phyloP scores from a whole-genome alignment of 257 asterid species.

The Solanum sejunctum region DNA sequence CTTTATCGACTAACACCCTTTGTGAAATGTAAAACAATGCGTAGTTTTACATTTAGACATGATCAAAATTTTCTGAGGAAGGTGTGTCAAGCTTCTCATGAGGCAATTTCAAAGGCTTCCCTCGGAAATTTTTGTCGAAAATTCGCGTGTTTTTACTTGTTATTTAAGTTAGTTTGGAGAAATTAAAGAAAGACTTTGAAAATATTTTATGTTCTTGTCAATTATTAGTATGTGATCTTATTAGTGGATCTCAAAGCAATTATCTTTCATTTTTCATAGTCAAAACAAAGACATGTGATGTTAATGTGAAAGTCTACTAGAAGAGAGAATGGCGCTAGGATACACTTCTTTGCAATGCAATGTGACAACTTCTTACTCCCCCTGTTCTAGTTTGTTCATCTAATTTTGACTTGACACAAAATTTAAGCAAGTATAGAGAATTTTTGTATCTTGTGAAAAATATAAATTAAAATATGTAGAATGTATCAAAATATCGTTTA shows the following conservation, averaged over 20 bases:
- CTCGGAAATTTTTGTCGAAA: neutral
- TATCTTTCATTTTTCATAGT: neutral
- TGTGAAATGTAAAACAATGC: neutral
- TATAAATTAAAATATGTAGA: no score
- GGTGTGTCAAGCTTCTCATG: no score
- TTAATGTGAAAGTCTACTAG: neutral
- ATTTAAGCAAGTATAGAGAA: no score
- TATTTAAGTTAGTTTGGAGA: neutral
- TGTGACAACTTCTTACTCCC: neutral
- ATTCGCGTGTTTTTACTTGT: neutral
- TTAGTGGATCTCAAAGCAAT: neutral
- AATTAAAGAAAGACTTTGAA: neutral
- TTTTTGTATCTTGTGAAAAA: no score
- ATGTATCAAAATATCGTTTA: no score
- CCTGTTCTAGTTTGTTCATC: no score
- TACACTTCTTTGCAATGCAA: neutral
- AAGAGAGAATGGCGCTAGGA: neutral
- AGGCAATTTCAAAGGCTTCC: neutral
- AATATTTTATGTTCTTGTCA: neutral
- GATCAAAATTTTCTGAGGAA: no score
- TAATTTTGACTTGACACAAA: no score
- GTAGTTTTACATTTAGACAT: no score
- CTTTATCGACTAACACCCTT: neutral
- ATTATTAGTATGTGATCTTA: neutral
- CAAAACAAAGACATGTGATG: neutral